Evolutionary conservation across 176 grass and related monocot species (phyloP).

Genomic region (Phoenix roebelenii): DNA sequence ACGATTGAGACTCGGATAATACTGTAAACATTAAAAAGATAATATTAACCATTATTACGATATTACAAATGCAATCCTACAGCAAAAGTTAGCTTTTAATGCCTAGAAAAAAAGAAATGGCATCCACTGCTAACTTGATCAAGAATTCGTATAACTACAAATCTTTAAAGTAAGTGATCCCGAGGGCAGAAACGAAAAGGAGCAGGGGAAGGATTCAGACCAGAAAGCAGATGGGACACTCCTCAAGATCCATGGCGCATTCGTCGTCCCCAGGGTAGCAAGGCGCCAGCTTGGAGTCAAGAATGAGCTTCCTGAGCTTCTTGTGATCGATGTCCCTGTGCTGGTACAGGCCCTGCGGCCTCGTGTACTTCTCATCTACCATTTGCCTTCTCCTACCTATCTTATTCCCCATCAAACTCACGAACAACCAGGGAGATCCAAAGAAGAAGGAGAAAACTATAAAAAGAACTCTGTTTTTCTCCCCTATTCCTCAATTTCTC

Average conservation of each 20-base stretch:
- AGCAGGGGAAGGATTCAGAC: constrained; percentile 13
- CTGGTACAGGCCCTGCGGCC: constrained; percentile 86
- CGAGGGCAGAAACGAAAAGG: background rate
- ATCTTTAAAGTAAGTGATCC: no score
- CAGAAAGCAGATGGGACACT: constrained; percentile 98
- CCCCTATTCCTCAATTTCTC: background rate
- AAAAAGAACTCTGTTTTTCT: background rate
- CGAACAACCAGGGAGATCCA: background rate
- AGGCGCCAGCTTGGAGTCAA: constrained; percentile 83
- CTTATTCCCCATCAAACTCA: constrained; percentile 38
- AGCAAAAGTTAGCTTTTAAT: no score
- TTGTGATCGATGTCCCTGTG: constrained; percentile 72
- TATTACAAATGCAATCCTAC: no score
- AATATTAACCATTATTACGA: background rate
- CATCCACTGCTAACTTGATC: no score
- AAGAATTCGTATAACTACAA: no score
- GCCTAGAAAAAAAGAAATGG: no score
- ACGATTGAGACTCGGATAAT: constrained; percentile 74
- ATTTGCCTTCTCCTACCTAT: constrained; percentile 32
- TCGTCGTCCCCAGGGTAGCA: constrained; percentile 78
- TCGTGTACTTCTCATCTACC: constrained; percentile 80
- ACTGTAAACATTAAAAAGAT: constrained; percentile 28
- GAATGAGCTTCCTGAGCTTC: constrained; percentile 80
- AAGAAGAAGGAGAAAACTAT: background rate
- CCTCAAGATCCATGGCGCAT: constrained; percentile 49